phyloP scores from a whole-genome alignment of 768 basidiomycete genomes.

The Kwoniella sp. region DNA sequence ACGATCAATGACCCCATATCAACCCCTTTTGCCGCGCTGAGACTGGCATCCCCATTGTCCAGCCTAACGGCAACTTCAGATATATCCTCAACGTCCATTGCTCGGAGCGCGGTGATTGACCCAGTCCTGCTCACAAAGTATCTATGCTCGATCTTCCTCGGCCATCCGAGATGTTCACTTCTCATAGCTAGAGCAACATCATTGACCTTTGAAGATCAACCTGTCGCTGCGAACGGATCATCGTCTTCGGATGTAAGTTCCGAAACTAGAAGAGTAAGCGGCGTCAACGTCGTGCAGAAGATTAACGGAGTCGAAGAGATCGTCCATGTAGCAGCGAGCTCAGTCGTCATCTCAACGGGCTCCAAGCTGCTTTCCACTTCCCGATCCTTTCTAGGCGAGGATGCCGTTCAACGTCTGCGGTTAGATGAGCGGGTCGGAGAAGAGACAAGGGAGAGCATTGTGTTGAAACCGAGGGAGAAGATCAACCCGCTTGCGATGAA shows the following conservation, averaged over 20 bases:
- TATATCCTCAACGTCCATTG: background rate
- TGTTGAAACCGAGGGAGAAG: constrained; percentile 33
- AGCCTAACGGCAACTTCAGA: too few relatives aligned
- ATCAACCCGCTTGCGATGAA: constrained; percentile 60
- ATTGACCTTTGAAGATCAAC: constrained; percentile 1
- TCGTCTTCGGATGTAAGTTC: background rate
- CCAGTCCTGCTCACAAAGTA: constrained; percentile 2
- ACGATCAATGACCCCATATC: background rate
- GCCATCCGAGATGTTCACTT: constrained; percentile 25
- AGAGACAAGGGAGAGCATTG: constrained; percentile 28
- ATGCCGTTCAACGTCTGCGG: constrained; percentile 19
- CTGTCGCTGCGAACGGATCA: background rate
- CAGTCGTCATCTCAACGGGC: constrained; percentile 74
- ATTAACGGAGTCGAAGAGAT: constrained; percentile 19
- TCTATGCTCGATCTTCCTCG: constrained; percentile 19
- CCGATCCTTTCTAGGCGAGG: constrained; percentile 33
- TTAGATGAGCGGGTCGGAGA: constrained; percentile 23
- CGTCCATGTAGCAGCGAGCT: constrained; percentile 61
- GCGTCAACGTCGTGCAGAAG: constrained; percentile 7
- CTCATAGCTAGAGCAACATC: constrained; percentile 29
- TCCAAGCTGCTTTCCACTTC: constrained; percentile 71
- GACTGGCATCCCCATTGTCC: too few relatives aligned
- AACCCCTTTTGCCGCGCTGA: too few relatives aligned
- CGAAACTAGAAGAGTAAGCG: constrained; percentile 2
- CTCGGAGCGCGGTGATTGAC: background rate